Evolutionary conservation across 148 eudicot genomes (phyloP), one percentile per base, ranked within the genome.

Genomic region (Camellia lanceoleosa): DNA sequence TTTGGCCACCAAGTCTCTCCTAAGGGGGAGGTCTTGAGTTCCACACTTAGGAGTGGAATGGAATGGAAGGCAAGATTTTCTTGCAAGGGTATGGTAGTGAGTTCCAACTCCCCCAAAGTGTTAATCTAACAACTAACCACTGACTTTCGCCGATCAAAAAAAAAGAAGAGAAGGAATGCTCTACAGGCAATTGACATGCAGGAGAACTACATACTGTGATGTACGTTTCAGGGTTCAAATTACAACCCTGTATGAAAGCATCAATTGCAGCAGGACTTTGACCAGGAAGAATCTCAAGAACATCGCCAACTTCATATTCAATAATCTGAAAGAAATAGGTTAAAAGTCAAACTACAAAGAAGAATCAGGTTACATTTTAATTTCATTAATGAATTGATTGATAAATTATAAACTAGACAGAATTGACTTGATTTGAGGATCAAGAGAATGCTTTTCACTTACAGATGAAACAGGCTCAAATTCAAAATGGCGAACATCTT

Each of bases 401-500:
- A n/a, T 41, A 6, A 19, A 5, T 1, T 16, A 52, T 14, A 38
- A 82, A 69, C 16, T 41, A 19, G 44, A 51, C 59, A 47, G 2
- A 47, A 18, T 38, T 30, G 63, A 71, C 51, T 55, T 9, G 15
- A 59, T 18, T 20, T 73, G 61, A 80, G 41, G 41, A 77, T 77
- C 70, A 8, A 60, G 54, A 76, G 68, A 52, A 62, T 6, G 51
- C 42, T 11, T 52, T 20, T 19, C 16, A 83, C 97, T 96, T 88
- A 96, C 99, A 62, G 86, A 78, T 64, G 97, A 89, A 68, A 84
- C 75, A 87, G 87, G 90, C 82, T 92, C 89, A 84, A 93, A 91
- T 78, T 96, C 99, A 80, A 96, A 80, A 87, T 93, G 99, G 68
- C 91, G 92, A 47, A 96, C 97, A 86, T 93, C 98, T 87, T 92